A percentile compares a stretch with the other conserved stretches of the same genome.
Evolutionary conservation across 2,329 filamentous ascomycete species (phyloP).

Genomic region (Aspergillus tanneri): DNA sequence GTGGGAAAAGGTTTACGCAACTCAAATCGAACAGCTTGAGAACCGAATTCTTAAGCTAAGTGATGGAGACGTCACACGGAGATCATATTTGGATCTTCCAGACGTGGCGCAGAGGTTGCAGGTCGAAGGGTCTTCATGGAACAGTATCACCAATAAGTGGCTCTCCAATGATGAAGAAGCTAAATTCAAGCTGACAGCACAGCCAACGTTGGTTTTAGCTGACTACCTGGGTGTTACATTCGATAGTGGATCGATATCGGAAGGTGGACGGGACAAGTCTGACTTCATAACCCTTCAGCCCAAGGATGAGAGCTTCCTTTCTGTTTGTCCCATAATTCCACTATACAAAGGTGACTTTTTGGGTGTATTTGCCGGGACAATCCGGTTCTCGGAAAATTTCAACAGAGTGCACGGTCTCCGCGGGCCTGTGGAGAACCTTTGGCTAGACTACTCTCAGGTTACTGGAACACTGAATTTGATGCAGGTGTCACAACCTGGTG

Average conservation of each 20-base stretch:
- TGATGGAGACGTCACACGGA: conserved; percentile 12
- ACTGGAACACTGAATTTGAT: neutral
- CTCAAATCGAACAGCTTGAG: conserved; percentile 20
- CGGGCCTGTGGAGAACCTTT: neutral
- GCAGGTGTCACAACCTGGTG: neutral
- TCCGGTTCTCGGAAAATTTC: neutral
- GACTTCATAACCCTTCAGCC: neutral
- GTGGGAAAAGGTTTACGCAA: conserved; percentile 16
- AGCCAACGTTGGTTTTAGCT: neutral
- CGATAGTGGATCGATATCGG: neutral
- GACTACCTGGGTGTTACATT: neutral
- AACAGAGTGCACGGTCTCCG: neutral
- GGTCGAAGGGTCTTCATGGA: conserved; percentile 10
- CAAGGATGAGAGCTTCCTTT: neutral
- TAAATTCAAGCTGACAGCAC: neutral
- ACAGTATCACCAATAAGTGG: conserved; percentile 15
- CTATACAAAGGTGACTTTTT: no score
- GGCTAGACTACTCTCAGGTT: neutral
- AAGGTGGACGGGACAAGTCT: neutral
- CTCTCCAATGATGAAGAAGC: conserved; percentile 11
- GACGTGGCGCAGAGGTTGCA: conserved; percentile 12
- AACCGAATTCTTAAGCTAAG: conserved; percentile 5
- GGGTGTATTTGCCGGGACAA: no score
- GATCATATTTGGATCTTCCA: conserved; percentile 8
- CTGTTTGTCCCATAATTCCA: neutral